Conservation (phyloP, 1,139 yeast species). For the Debaryomyces subglobosus region DNA sequence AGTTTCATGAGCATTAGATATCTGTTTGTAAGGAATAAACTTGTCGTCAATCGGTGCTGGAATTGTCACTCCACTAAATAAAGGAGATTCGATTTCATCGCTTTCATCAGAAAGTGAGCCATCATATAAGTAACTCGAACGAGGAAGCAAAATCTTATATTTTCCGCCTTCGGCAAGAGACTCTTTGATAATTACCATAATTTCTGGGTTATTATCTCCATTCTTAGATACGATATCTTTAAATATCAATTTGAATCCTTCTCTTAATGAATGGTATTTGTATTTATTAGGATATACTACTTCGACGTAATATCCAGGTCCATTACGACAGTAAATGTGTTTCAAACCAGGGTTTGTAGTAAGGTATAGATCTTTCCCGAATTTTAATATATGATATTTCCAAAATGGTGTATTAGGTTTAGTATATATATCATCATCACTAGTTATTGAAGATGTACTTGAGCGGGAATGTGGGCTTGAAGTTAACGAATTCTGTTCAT, state of each 20-base stretch:
- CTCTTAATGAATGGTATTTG: constrained; percentile 12
- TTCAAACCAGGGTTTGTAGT: constrained; percentile 62
- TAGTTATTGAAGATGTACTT: constrained; percentile 4
- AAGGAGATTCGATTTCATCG: constrained; percentile 9
- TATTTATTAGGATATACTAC: constrained; percentile 25
- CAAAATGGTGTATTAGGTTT: constrained; percentile 43
- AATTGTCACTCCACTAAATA: constrained; percentile 31
- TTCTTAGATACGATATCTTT: constrained; percentile 29
- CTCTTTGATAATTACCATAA: constrained; percentile 34
- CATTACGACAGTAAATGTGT: constrained; percentile 57
- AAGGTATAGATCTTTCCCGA: constrained; percentile 53
- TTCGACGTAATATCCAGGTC: constrained; percentile 59
- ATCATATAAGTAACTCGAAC: constrained; percentile 3
- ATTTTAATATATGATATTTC: constrained; percentile 60
- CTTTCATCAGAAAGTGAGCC: constrained; percentile 2
- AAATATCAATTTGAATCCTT: constrained; percentile 38
- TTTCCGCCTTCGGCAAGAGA: constrained; percentile 13
- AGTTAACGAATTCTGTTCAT: constrained; percentile 6
- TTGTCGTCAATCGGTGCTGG: constrained; percentile 29
- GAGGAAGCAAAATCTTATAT: constrained; percentile 5
- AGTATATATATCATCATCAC: constrained; percentile 2
- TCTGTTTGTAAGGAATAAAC: constrained; percentile 25
- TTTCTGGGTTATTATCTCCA: constrained; percentile 24
- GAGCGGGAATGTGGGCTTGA: constrained; percentile 13
- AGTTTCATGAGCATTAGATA: constrained; percentile 13